These are phyloP conservation scores for Torulaspora maleeae DNA, from an alignment of 805 yeast species.

Conservation along the genomic window DNA sequence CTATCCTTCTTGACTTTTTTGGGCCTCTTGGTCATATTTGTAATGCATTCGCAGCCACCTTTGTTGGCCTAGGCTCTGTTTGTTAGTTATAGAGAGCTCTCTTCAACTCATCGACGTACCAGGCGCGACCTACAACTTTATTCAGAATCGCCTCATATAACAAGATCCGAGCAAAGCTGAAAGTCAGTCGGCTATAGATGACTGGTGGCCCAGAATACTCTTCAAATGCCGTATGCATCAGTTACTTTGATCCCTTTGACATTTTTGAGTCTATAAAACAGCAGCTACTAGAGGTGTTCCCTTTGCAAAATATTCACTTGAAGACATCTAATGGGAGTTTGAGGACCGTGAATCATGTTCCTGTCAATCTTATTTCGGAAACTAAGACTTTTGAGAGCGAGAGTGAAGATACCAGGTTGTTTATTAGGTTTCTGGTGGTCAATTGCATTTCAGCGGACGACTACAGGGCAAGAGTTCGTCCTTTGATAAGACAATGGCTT, in stretches of 20 bases:
- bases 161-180: neutral
- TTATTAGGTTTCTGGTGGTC: conserved; percentile 65
- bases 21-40: neutral
- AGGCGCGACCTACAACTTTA: neutral
- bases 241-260: conserved; percentile 37
- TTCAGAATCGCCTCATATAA: neutral
- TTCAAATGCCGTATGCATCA: conserved; percentile 16
- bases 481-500: conserved; percentile 79
- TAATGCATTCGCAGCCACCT: neutral
- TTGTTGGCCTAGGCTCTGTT: neutral
- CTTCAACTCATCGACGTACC: neutral
- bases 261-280: conserved; percentile 28
- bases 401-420: conserved; percentile 36
- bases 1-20: neutral
- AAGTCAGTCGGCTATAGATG: neutral
- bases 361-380: conserved; percentile 24
- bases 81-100: neutral
- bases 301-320: conserved; percentile 34
- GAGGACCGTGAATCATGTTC: conserved; percentile 24
- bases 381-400: conserved; percentile 7
- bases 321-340: conserved; percentile 26
- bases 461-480: conserved; percentile 75
- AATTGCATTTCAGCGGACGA: conserved; percentile 63
- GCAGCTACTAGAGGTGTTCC: conserved; percentile 30
- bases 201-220: neutral